A percentile compares a stretch with the other conserved stretches of the same genome.
These are phyloP conservation scores for Acrocalymma vagum DNA, from an alignment of 2,329 filamentous ascomycete genomes.

Conservation along the genomic window DNA sequence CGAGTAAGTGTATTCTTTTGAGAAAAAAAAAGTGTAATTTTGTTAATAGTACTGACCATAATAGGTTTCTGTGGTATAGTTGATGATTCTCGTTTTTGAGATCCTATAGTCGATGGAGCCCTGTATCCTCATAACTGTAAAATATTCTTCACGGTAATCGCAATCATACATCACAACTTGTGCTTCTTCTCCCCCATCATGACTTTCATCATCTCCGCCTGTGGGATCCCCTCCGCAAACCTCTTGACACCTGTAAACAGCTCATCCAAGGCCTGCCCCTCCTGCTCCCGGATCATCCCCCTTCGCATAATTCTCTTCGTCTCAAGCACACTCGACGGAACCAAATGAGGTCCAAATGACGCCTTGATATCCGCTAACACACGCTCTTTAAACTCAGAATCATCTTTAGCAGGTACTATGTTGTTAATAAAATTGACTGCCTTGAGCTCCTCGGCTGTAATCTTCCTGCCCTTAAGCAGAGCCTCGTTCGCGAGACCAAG, in stretches of 20 bases:
- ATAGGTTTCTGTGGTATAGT: no score
- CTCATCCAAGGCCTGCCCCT: slow-evolving; percentile 78
- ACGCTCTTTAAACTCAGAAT: slow-evolving; percentile 72
- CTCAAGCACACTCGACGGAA: slow-evolving; percentile 67
- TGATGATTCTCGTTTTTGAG: no score
- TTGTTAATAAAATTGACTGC: slow-evolving; percentile 82
- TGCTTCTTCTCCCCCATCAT: slow-evolving; percentile 87
- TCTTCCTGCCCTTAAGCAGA: slow-evolving; percentile 82
- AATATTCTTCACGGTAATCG: no score
- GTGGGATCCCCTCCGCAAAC: slow-evolving; percentile 78
- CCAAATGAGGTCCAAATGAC: slow-evolving; percentile 78
- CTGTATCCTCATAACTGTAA: no score
- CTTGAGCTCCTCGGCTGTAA: slow-evolving; percentile 75
- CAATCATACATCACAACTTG: no score
- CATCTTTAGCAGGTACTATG: slow-evolving; percentile 67
- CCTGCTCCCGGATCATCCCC: slow-evolving; percentile 73
- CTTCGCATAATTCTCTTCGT: slow-evolving; percentile 82
- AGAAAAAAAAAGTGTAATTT: no score
- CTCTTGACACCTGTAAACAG: slow-evolving; percentile 82
- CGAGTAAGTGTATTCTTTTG: no score
- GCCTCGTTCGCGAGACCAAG: slow-evolving; percentile 84
- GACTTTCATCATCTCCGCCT: slow-evolving; percentile 83
- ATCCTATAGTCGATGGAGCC: no score
- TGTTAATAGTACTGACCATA: no score
- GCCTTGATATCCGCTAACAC: slow-evolving; percentile 83